A percentile compares a stretch with the other conserved stretches of the same genome.
Conservation (phyloP, 768 basidiomycete species). For the Termitomyces bulborhizus region DNA sequence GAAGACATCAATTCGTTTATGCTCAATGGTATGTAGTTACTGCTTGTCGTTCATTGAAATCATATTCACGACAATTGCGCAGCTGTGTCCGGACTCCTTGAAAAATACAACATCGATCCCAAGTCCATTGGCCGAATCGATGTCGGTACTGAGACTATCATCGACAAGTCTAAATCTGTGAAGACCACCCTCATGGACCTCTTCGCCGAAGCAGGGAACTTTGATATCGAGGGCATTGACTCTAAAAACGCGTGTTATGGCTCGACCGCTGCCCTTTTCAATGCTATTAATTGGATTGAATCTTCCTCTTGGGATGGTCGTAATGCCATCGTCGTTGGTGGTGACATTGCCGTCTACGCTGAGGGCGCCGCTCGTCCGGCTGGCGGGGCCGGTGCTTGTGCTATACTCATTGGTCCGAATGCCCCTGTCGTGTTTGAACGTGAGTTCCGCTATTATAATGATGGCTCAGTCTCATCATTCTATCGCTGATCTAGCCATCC, state of each 20-base stretch:
- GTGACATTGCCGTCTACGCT: slow-evolving; percentile 97
- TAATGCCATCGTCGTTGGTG: slow-evolving; percentile 93
- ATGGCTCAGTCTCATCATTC: slow-evolving; percentile 10
- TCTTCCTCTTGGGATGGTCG: slow-evolving; percentile 95
- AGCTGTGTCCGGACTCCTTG: slow-evolving; percentile 87
- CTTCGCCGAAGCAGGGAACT: slow-evolving; percentile 88
- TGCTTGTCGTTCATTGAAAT: not conserved
- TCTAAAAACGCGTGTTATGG: slow-evolving; percentile 99
- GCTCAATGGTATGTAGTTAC: slow-evolving; percentile 64
- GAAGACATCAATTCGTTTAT: slow-evolving; percentile 99
- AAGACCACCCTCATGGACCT: slow-evolving; percentile 99
- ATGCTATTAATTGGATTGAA: slow-evolving; percentile 98
- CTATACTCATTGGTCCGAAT: slow-evolving; percentile 93
- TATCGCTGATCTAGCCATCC: slow-evolving; percentile 57
- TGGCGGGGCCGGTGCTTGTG: slow-evolving; percentile 94
- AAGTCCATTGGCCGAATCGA: slow-evolving; percentile 96
- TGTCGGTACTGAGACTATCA: slow-evolving; percentile 98
- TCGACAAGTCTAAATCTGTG: slow-evolving; percentile 98
- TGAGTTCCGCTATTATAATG: slow-evolving; percentile 36
- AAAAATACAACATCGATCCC: slow-evolving; percentile 95
- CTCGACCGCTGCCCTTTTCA: slow-evolving; percentile 97
- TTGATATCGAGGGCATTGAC: slow-evolving; percentile 97
- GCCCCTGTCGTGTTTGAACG: slow-evolving; percentile 94
- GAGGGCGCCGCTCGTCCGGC: slow-evolving; percentile 93
- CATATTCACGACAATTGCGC: slow-evolving; percentile 7